Conservation (phyloP, 345 rosid species). For the Geranium brycei region DNA sequence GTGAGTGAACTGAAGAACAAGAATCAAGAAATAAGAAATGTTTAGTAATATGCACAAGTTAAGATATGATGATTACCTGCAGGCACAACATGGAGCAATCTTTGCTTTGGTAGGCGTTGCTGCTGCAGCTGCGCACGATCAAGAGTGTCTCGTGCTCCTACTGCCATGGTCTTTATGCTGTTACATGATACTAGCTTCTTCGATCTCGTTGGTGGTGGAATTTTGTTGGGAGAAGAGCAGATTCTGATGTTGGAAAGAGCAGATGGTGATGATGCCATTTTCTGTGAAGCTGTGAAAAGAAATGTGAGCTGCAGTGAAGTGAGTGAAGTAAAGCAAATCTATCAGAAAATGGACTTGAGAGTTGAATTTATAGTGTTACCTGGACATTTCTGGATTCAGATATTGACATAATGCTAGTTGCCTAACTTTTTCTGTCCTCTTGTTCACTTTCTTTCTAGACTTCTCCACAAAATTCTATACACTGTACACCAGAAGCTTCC, state of each 20-base stretch:
- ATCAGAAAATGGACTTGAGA: neutral
- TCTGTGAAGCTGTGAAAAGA: neutral
- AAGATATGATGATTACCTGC: conserved; percentile 3
- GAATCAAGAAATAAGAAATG: no score
- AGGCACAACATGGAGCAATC: conserved; percentile 3
- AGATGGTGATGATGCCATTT: neutral
- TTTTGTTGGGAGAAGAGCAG: neutral
- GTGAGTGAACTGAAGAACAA: neutral
- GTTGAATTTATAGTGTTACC: neutral
- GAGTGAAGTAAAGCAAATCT: neutral
- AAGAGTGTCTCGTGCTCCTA: conserved; percentile 9
- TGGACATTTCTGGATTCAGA: neutral
- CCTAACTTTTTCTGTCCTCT: neutral
- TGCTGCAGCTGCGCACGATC: conserved; percentile 7
- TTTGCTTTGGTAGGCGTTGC: conserved; percentile 4
- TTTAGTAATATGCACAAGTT: no score
- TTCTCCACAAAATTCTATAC: neutral
- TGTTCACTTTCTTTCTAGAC: neutral
- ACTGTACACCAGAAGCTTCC: neutral
- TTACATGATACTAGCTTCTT: no score
- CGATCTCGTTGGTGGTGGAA: neutral
- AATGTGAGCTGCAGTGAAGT: neutral
- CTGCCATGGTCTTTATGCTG: conserved; percentile 5
- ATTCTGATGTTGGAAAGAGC: neutral
- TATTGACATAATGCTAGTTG: neutral